Conservation (phyloP, 139 green algal species). For the Choricystis sp. region DNA sequence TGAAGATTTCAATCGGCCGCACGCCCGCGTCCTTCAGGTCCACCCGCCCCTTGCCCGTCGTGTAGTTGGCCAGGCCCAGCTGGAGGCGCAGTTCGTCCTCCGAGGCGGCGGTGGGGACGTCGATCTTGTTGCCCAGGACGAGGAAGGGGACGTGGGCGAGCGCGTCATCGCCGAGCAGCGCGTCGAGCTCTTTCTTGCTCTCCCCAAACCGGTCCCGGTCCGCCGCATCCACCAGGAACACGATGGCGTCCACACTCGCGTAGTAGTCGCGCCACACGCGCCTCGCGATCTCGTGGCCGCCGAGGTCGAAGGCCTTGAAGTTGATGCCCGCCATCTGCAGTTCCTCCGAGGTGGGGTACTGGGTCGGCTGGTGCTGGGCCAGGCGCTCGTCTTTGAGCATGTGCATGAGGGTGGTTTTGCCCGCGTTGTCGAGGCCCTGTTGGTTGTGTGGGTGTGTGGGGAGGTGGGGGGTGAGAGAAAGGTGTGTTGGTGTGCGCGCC, state of each 20-base stretch:
- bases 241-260: slow-evolving; percentile 94
- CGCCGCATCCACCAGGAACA: slow-evolving; percentile 94
- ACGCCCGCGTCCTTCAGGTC: slow-evolving; percentile 67
- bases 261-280: slow-evolving; percentile 99
- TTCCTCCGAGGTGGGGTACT: slow-evolving; percentile 97
- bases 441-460: background rate
- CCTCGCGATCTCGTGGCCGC: slow-evolving; percentile 94
- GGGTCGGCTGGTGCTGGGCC: slow-evolving; percentile 92
- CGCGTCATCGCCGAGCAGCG: slow-evolving; percentile 81
- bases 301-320: slow-evolving; percentile 99
- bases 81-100: slow-evolving; percentile 84
- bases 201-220: slow-evolving; percentile 89
- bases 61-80: slow-evolving; percentile 84
- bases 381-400: slow-evolving; percentile 99
- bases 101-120: slow-evolving; percentile 59
- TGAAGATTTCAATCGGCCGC: slow-evolving; percentile 90
- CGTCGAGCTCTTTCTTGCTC: slow-evolving; percentile 82
- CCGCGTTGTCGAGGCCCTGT: slow-evolving; percentile 95
- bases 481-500: too few relatives aligned
- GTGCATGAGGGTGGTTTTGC: slow-evolving; percentile 99
- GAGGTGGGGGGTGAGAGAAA: background rate
- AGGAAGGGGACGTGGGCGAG: slow-evolving; percentile 88
- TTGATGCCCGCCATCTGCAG: slow-evolving; percentile 97
- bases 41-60: slow-evolving; percentile 95
- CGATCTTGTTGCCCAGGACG: slow-evolving; percentile 98